Evolutionary conservation across 2,329 filamentous ascomycete genomes (phyloP).

Genomic region (Aureobasidium sp.): DNA sequence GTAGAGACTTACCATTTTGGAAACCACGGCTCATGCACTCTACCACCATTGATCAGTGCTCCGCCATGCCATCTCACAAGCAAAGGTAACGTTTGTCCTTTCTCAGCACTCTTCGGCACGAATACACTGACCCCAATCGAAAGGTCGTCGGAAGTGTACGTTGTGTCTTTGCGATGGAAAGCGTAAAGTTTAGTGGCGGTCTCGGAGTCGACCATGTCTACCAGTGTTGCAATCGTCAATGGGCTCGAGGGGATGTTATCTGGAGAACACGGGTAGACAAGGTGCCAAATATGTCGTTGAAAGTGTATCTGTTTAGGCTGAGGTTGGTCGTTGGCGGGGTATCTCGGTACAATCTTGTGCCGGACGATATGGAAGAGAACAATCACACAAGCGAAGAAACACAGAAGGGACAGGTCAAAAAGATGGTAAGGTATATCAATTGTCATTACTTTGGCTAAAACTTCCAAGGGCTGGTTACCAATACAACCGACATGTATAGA

Average conservation of each 20-base stretch:
- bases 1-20: slow-evolving; percentile 14
- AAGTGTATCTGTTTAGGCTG: not conserved
- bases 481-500: not conserved
- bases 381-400: not conserved
- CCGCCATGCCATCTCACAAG: slow-evolving; percentile 40
- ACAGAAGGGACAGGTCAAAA: too few relatives aligned
- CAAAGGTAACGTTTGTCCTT: slow-evolving; percentile 26
- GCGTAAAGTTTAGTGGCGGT: slow-evolving; percentile 24
- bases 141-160: slow-evolving; percentile 33
- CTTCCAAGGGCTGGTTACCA: not conserved
- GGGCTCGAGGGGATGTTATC: not conserved
- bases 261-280: not conserved
- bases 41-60: slow-evolving; percentile 27
- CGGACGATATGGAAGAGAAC: not conserved
- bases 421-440: not conserved
- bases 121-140: slow-evolving; percentile 31
- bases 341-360: not conserved
- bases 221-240: not conserved
- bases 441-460: not conserved
- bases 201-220: not conserved
- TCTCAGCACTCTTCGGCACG: slow-evolving; percentile 28
- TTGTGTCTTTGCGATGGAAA: slow-evolving; percentile 32
- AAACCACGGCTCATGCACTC: slow-evolving; percentile 11
- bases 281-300: not conserved
- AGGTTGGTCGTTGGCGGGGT: not conserved